Base-by-base conservation (phyloP, 139 green algal species). In the Chlamydomonas eustigma region DNA sequence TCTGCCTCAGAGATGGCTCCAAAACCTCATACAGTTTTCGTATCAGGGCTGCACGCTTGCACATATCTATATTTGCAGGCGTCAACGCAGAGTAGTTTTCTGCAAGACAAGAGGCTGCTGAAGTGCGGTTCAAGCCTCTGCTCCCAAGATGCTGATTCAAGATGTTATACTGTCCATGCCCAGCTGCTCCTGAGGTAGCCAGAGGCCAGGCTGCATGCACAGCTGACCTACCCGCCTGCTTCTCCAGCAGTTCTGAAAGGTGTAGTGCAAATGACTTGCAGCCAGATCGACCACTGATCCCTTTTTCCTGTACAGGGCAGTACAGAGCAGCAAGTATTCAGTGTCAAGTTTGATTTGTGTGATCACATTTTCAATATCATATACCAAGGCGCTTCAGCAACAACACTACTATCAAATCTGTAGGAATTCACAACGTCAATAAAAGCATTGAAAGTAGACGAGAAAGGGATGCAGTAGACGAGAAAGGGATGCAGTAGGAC, bases 1-100 rank as follows among this genome's bases (percentile, higher is more conserved):
- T 69, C 2, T 25, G 8, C 74, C 84, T 67, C 77, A 81, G 35
- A 12, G 67, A 44, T 36, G 64, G 39, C 25, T 39, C 38, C 38
- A 81, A 51, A 2, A 58, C 6, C 25, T 63, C 50, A n/a, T 80
- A 76, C 77, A 90, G 70, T 69, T 63, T 75, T 5, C 74, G 64
- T 0, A 76, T 51, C 77, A 86, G 73, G 38, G 44, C 81, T 4
- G 83, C 79, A 5, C 67, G 37, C 39, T 72, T 77, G 69, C 81
- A 86, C 1, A 80, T 78, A 30, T 72, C 65, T 12, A 25, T 34
- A 33, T 72, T 12, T 12, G 44, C 44, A 12, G 18, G 44, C 12
- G 12, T 58, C 44, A 18, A 12, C 12, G 18, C 44, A 58, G 44
- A 12, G n/a, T n/a, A n/a, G n/a, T n/a, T n/a, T n/a, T n/a, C n/a